Conservation (phyloP, 2,329 filamentous ascomycete genomes). For the Helminthosporium solani region DNA sequence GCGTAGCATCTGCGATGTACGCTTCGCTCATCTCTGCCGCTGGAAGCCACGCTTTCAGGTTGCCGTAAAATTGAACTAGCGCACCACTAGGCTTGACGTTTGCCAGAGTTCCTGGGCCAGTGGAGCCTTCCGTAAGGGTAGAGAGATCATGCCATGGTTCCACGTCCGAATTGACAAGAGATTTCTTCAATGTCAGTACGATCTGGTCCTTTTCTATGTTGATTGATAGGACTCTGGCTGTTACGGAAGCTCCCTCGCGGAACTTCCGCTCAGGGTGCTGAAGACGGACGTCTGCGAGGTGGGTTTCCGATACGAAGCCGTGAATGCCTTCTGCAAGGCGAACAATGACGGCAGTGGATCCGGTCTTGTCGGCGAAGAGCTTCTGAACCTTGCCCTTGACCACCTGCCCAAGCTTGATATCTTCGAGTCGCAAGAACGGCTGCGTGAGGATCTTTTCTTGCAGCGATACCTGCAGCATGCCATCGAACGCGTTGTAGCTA, state of each 20-base stretch:
- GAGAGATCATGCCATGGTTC: slow-evolving; percentile 76
- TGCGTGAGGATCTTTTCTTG: slow-evolving; percentile 82
- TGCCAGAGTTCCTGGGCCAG: slow-evolving; percentile 83
- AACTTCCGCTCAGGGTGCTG: slow-evolving; percentile 97
- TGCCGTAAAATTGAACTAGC: slow-evolving; percentile 87
- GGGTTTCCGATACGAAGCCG: slow-evolving; percentile 84
- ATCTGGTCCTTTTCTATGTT: slow-evolving; percentile 75
- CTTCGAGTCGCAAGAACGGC: slow-evolving; percentile 86
- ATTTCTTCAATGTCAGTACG: slow-evolving; percentile 90
- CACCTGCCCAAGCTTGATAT: slow-evolving; percentile 77
- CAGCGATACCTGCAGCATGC: slow-evolving; percentile 80
- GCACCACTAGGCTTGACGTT: slow-evolving; percentile 78
- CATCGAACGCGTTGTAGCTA: slow-evolving; percentile 84
- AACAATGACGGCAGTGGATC: slow-evolving; percentile 77
- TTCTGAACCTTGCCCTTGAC: slow-evolving; percentile 84
- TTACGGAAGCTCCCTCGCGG: slow-evolving; percentile 79
- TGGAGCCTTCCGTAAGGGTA: slow-evolving; percentile 71
- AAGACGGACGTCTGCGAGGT: slow-evolving; percentile 82
- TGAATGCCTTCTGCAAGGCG: slow-evolving; percentile 83
- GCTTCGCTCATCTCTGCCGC: slow-evolving; percentile 98
- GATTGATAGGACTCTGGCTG: slow-evolving; percentile 79
- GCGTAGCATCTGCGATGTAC: slow-evolving; percentile 82
- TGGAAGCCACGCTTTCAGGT: slow-evolving; percentile 81
- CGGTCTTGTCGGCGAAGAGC: slow-evolving; percentile 74
- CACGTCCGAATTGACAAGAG: slow-evolving; percentile 83